Conservation (phyloP, 2,329 filamentous ascomycete species). For the Fusarium mundagurra region DNA sequence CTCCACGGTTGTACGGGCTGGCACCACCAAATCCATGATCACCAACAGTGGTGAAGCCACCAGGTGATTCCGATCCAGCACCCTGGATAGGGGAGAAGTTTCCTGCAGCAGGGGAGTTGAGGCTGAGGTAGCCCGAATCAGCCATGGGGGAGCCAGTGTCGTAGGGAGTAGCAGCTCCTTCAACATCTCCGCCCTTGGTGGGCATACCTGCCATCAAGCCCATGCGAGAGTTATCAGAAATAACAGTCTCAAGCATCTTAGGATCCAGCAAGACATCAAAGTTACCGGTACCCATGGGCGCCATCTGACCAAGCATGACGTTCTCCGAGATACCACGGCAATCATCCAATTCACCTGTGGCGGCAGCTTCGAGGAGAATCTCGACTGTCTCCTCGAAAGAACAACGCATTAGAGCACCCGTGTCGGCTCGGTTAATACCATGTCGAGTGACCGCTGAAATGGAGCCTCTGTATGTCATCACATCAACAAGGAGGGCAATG, state of each 20-base stretch:
- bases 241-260: slow-evolving; percentile 94
- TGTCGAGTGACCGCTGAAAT: slow-evolving; percentile 97
- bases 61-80: slow-evolving; percentile 75
- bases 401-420: slow-evolving; percentile 98
- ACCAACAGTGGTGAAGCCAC: slow-evolving; percentile 69
- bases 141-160: slow-evolving; percentile 85
- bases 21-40: slow-evolving; percentile 60
- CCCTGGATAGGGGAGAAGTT: slow-evolving; percentile 83
- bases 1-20: slow-evolving; percentile 72
- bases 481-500: slow-evolving; percentile 92
- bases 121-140: slow-evolving; percentile 73
- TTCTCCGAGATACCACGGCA: slow-evolving; percentile 99
- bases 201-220: slow-evolving; percentile 83
- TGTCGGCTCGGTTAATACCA: slow-evolving; percentile 97
- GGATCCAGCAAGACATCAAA: slow-evolving; percentile 94
- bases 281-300: slow-evolving; percentile 95
- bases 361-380: slow-evolving; percentile 94
- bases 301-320: slow-evolving; percentile 96
- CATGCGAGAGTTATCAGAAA: slow-evolving; percentile 89
- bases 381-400: slow-evolving; percentile 99
- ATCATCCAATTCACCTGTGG: slow-evolving; percentile 94
- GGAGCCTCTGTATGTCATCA: slow-evolving; percentile 95
- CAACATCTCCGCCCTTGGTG: slow-evolving; percentile 76
- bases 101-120: slow-evolving; percentile 70
- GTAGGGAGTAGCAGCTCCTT: slow-evolving; percentile 93